Percentiles rank a stretch among this genome's conserved stretches.
phyloP scores from a whole-genome alignment of 176 grass and related monocot species.

The Zoysia pacifica region DNA sequence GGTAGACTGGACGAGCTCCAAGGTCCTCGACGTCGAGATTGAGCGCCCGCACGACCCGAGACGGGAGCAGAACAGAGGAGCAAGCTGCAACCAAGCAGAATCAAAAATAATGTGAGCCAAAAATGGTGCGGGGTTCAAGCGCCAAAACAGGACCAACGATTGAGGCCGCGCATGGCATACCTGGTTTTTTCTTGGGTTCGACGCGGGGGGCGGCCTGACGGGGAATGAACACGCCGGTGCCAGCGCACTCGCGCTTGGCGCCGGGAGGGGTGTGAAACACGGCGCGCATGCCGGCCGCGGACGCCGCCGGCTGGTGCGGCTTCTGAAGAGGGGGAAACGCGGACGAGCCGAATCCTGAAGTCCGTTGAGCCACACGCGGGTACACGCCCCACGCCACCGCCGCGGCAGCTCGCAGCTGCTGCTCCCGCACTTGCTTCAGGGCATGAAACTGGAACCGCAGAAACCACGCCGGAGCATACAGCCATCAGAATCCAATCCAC shows the following conservation, averaged over 20 bases:
- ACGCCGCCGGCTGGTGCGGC: slow-evolving; percentile 9
- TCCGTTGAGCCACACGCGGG: neutral
- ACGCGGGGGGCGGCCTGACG: slow-evolving; percentile 43
- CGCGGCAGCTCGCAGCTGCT: slow-evolving; percentile 41
- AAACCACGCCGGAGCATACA: neutral
- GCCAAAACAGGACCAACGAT: neutral
- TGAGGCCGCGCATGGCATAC: slow-evolving; percentile 22
- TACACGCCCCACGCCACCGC: slow-evolving; percentile 27
- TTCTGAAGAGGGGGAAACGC: slow-evolving; percentile 67
- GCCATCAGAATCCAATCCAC: neutral
- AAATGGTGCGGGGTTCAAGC: neutral
- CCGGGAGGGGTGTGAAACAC: slow-evolving; percentile 58
- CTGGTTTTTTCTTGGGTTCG: slow-evolving; percentile 63
- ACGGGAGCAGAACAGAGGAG: slow-evolving; percentile 77
- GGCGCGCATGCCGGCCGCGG: slow-evolving; percentile 62
- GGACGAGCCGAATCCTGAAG: slow-evolving; percentile 5
- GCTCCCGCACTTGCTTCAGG: slow-evolving; percentile 62
- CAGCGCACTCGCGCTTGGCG: slow-evolving; percentile 67
- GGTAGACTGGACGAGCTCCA: slow-evolving; percentile 53
- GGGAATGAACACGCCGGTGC: slow-evolving; percentile 91
- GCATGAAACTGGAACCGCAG: slow-evolving; percentile 59
- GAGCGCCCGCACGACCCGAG: slow-evolving; percentile 82
- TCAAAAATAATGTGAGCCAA: neutral
- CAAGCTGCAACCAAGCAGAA: slow-evolving; percentile 45
- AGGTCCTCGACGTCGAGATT: slow-evolving; percentile 87